Base-by-base conservation (phyloP, 805 yeast species). In the Wickerhamiella spandovensis region DNA sequence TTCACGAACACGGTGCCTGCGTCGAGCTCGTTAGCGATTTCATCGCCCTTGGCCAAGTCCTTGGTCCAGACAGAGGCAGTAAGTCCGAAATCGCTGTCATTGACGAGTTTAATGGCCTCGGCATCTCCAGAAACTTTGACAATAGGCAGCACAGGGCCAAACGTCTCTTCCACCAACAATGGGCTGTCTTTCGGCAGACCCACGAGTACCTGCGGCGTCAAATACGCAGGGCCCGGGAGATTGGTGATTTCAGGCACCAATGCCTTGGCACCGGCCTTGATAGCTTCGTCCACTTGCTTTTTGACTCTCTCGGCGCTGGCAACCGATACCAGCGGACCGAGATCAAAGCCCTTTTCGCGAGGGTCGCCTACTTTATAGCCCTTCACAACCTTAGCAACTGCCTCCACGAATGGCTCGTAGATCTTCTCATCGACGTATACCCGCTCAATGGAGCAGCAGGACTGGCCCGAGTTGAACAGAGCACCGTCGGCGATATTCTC, bases 381-480 rank as follows among this genome's bases (percentile, higher is more conserved):
- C 35, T 66, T 60, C 22, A 81, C 75, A 53, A 73, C 74, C 15
- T 64, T 67, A 45, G 71, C 72, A 57, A 83, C 79, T 59, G 76
- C 78, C 53, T 71, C 72, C 48, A 83, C 67, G 58, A 86, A 75
- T 58, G 74, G 72, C 47, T 75, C 78, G 50, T 77, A 67, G 24
- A 78, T 63, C 2, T 69, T 65, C 43, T 70, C 83, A 67, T 85
- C 88, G 53, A 86, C 81, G 68, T 83, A 85, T 54, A 85, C 76
- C 67, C 95, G 81, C 55, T 94, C 87, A 65, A 94, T 92, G 24
- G 95, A 90, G 70, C 90, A 83, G 72, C 95, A 87, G 53, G 84
- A 89, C 71, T 87, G 95, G 71, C 95, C 95, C 51, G 94, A 81
- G 72, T 87, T 87, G 75, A 75, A 84, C 72, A 81, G 79, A 57